Conservation (phyloP, 2,329 filamentous ascomycete species). For the Sporothrix pseudoabietina region DNA sequence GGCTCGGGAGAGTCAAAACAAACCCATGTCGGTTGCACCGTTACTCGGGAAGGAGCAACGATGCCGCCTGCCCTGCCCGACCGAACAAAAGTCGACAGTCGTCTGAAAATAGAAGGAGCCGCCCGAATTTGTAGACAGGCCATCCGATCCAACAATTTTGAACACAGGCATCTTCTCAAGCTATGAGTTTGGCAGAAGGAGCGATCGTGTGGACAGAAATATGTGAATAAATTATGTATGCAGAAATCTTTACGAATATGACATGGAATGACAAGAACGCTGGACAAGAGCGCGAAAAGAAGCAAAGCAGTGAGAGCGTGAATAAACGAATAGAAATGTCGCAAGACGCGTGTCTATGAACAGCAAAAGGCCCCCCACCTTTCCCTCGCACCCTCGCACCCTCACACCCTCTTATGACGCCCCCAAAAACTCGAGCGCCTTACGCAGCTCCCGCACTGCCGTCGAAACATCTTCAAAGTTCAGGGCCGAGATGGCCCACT, state of each 20-base stretch:
- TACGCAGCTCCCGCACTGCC: slow-evolving; percentile 79
- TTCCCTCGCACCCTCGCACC: not conserved
- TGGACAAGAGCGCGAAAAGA: not conserved
- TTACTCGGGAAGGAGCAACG: not conserved
- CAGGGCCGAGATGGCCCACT: slow-evolving; percentile 93
- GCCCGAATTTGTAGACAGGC: not conserved
- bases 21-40: not conserved
- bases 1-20: not conserved
- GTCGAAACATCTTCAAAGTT: slow-evolving; percentile 96
- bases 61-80: not conserved
- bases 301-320: not conserved
- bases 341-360: slow-evolving; percentile 1
- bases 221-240: not conserved
- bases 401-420: not conserved
- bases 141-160: not conserved
- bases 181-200: no score
- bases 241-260: not conserved
- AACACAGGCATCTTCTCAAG: no score
- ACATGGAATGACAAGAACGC: not conserved
- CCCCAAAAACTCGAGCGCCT: slow-evolving; percentile 71
- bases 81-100: not conserved
- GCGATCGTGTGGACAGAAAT: no score
- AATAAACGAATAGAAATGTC: not conserved
- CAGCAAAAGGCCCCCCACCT: not conserved
- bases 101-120: not conserved